phyloP scores from a whole-genome alignment of 2,329 filamentous ascomycete genomes.

The Phoma sp. region DNA sequence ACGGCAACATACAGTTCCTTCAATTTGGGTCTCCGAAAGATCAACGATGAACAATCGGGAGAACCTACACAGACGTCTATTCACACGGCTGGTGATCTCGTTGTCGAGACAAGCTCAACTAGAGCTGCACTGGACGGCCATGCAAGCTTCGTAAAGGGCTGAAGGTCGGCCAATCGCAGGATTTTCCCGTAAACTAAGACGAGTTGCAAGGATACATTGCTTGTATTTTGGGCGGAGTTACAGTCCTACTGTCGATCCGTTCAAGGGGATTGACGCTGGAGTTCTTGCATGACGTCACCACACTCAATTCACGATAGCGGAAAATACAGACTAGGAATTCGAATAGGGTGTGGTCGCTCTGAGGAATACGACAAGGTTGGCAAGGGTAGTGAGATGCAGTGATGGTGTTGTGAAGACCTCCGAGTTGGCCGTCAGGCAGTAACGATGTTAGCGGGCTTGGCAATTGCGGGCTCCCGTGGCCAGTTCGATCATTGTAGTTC shows the following conservation, averaged over 20 bases:
- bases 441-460: constrained; percentile 6
- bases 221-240: too few relatives aligned
- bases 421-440: not conserved
- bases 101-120: constrained; percentile 10
- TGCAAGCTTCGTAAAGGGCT: constrained; percentile 10
- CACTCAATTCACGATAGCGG: too few relatives aligned
- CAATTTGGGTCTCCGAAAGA: not conserved
- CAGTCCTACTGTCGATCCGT: too few relatives aligned
- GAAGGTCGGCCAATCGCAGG: not conserved
- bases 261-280: too few relatives aligned
- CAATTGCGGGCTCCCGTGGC: constrained; percentile 13
- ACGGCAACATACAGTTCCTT: not conserved
- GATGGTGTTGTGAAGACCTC: not conserved
- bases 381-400: not conserved
- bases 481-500: constrained; percentile 13
- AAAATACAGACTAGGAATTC: too few relatives aligned
- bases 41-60: not conserved
- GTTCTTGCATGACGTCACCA: too few relatives aligned
- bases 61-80: not conserved
- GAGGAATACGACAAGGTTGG: too few relatives aligned
- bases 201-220: not conserved
- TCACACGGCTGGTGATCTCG: not conserved
- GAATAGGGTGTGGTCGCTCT: too few relatives aligned
- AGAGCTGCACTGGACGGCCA: constrained; percentile 5
- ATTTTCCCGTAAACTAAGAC: too few relatives aligned